Evolutionary conservation across 2,329 filamentous ascomycete genomes (phyloP), one percentile per base, ranked within the genome.

Genomic region (Phyllosticta ampelicida): DNA sequence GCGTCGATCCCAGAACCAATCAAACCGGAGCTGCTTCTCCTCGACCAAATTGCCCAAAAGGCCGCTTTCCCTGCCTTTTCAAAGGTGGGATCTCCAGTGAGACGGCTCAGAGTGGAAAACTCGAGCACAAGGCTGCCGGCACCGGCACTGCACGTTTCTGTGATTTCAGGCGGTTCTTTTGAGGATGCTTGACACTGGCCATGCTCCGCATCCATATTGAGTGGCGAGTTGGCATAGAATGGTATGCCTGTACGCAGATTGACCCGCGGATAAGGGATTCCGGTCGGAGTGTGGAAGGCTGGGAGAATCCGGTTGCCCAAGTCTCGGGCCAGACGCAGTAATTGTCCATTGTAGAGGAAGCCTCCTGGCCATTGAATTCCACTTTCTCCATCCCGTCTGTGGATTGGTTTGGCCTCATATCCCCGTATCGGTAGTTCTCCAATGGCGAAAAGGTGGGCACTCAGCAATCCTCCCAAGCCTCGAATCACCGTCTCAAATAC

Each of bases 401-500:
- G 66, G 60, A 65, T 67, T 58, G 58, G 67, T 54, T 53, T 60
- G 3, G 89, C 83, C 1, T 81, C 67, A 68, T 96, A 96, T 44
- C 87, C 87, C 13, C 79, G 77, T 58, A 97, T 96, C 0, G 94
- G 94, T 58, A 99, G 74, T 59, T 95, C 90, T 30, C 91, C 94
- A 20, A 90, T 79, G 11, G 94, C 92, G 70, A 99, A 99, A 49
- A 96, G 76, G 74, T 99, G 94, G 1, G 92, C 90, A 67, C 91
- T 96, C 63, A 99, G 75, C 59, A 99, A 77, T 0, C 94, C 94
- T 13, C 94, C 94, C 51, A 95, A 82, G 16, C 92, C 94, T 60
- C 94, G 82, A 65, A 99, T 99, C 36, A 96, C 92, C 0, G 92
- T 97, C 76, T 99, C 94, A 68, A 99, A 99, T 48, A 99, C 90